Percentiles rank a stretch among this genome's conserved stretches.
Conservation (phyloP, 805 yeast species). For the Jamesozyma gamospora region DNA sequence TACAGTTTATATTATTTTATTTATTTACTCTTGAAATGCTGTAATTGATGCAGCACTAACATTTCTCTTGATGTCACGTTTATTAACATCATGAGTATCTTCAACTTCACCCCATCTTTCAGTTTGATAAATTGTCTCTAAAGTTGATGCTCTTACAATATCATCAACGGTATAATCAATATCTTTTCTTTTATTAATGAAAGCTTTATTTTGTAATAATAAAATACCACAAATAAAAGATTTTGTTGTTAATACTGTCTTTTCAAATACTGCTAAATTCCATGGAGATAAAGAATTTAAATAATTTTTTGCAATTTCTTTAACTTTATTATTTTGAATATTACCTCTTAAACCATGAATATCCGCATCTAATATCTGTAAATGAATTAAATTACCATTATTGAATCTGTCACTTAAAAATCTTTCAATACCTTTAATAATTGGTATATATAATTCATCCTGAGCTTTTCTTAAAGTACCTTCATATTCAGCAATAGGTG, state of each 20-base stretch:
- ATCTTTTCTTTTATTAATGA: conserved; percentile 2
- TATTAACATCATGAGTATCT: conserved; percentile 96
- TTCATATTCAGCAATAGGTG: conserved; percentile 72
- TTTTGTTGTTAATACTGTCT: conserved; percentile 76
- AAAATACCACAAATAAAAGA: conserved; percentile 77
- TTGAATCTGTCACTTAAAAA: conserved; percentile 34
- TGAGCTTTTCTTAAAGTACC: conserved; percentile 77
- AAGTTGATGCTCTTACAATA: conserved; percentile 62
- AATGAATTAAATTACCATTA: conserved; percentile 25
- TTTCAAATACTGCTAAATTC: conserved; percentile 82
- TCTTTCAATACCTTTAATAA: conserved; percentile 56
- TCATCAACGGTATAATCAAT: conserved; percentile 48
- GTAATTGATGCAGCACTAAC: conserved; percentile 68
- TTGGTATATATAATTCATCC: conserved; percentile 63
- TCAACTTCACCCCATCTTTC: conserved; percentile 97
- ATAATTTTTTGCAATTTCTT: conserved; percentile 54
- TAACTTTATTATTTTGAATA: conserved; percentile 51
- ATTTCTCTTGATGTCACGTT: conserved; percentile 76
- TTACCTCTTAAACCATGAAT: conserved; percentile 74
- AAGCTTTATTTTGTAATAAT: conserved; percentile 41
- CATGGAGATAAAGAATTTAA: conserved; percentile 52
- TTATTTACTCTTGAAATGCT: conserved; percentile 25
- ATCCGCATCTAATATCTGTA: conserved; percentile 70
- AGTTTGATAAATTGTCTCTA: conserved; percentile 80
- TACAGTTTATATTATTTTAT: not conserved